A percentile compares a stretch with the other conserved stretches of the same genome.
Conservation (phyloP, 768 basidiomycete species). For the Rhodotorula toruloides region DNA sequence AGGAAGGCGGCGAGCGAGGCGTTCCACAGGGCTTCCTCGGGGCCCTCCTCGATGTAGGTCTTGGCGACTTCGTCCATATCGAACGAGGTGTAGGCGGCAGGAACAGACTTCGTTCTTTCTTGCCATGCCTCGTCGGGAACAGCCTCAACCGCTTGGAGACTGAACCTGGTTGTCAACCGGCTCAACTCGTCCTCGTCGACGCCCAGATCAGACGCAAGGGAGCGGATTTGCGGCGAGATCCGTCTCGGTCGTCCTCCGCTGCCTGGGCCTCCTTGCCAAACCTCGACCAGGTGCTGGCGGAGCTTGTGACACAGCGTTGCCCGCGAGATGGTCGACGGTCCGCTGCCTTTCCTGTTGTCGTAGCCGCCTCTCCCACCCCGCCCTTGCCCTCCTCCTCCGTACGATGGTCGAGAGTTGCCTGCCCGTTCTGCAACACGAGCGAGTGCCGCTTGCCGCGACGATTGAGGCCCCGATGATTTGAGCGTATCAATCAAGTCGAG, state of each 20-base stretch:
- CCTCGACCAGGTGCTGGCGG: slow-evolving; percentile 10
- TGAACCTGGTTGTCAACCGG: too few relatives aligned
- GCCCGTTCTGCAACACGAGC: too few relatives aligned
- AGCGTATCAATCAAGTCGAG: not conserved
- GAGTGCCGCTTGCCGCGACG: too few relatives aligned
- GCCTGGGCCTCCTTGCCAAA: not conserved
- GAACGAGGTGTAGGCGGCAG: not conserved
- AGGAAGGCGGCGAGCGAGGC: slow-evolving; percentile 24
- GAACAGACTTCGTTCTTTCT: not conserved
- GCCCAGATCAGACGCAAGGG: slow-evolving; percentile 23
- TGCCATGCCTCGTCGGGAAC: too few relatives aligned
- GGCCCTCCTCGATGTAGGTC: slow-evolving; percentile 18
- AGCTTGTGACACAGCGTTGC: slow-evolving; percentile 6
- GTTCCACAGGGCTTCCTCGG: slow-evolving; percentile 11
- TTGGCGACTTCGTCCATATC: slow-evolving; percentile 11
- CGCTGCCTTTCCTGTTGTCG: not conserved
- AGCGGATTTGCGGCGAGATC: not conserved
- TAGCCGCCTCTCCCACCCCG: too few relatives aligned
- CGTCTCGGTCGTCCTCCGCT: not conserved
- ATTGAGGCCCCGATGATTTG: too few relatives aligned
- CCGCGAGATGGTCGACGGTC: slow-evolving; percentile 9
- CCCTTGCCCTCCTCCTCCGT: too few relatives aligned
- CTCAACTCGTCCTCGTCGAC: too few relatives aligned
- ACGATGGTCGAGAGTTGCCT: too few relatives aligned
- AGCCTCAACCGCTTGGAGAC: too few relatives aligned